Base-by-base conservation (phyloP, 78 protist species). In the Dictyostelium brefeldianum region DNA sequence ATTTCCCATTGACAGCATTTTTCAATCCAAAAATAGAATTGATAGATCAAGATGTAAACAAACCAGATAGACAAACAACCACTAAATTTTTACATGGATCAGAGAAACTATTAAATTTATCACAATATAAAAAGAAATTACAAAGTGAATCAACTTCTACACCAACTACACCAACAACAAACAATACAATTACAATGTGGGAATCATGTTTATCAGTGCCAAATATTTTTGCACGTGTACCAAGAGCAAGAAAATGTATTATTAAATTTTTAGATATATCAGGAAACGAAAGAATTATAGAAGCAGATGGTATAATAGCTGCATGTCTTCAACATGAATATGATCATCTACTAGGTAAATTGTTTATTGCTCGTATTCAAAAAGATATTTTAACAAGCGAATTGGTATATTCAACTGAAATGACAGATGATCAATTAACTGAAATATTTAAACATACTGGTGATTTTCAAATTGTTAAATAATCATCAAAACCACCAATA, bases 241-340 rank as follows among this genome's bases (percentile, higher is more conserved):
- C 74, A 20, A 47, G 92, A 27, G 62, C 84, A 31, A 79, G 79
- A 53, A 53, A 51, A 27, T 87, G 92, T 48, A 87, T 87, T 46
- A 64, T 87, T 17, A 87, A 17, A 43, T 87, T 87, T 31, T 51
- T 70, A 27, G 92, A 87, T 64, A 77, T 87, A 1, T 18, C 78
- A 1, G 92, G 84, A 25, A 56, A 59, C 9, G 79, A 47, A 3
- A 36, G 92, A 77, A 18, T 54, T 0, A 87, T 87, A 15, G 92
- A 87, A 29, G 82, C 84, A 3, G 92, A 87, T 31, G 92, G 92
- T 43, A 77, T 87, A 51, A 43, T 87, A 2, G 54, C 92, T 3
- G 92, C 92, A 22, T 87, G 92, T 51, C 51, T 87, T 9, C 92
- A 87, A 64, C 92, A 87, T 64, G 92, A 87, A 77, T 75, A 87